Conservation (phyloP, 768 basidiomycete species). For the Leccinum disarticulatum region DNA sequence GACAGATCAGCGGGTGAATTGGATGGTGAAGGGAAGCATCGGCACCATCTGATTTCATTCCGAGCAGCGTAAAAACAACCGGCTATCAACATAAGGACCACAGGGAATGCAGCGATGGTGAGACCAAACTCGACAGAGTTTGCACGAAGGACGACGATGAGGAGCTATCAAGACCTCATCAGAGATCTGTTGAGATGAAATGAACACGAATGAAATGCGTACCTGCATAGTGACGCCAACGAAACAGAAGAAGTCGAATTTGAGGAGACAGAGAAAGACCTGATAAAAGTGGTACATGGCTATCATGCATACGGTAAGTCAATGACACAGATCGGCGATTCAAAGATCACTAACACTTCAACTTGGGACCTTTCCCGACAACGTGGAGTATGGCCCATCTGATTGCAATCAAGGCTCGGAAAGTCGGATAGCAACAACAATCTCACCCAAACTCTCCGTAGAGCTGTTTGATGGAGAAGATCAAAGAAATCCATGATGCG, state of each 20-base stretch:
- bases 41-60: slow-evolving; percentile 77
- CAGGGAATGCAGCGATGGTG: slow-evolving; percentile 80
- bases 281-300: slow-evolving; percentile 90
- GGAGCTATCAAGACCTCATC: slow-evolving; percentile 48
- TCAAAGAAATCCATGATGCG: slow-evolving; percentile 61
- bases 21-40: neutral
- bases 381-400: slow-evolving; percentile 93
- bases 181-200: neutral
- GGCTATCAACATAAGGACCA: slow-evolving; percentile 66
- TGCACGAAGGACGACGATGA: slow-evolving; percentile 69
- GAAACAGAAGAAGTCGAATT: slow-evolving; percentile 90
- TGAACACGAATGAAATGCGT: slow-evolving; percentile 1
- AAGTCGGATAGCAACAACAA: neutral
- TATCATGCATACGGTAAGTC: slow-evolving; percentile 29
- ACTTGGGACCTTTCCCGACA: slow-evolving; percentile 80
- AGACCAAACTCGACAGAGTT: slow-evolving; percentile 77
- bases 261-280: slow-evolving; percentile 82
- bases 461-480: slow-evolving; percentile 68
- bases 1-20: slow-evolving; percentile 3
- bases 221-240: slow-evolving; percentile 89
- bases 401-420: slow-evolving; percentile 7
- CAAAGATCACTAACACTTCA: slow-evolving; percentile 61
- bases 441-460: slow-evolving; percentile 81
- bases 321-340: neutral
- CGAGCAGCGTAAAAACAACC: slow-evolving; percentile 70